Base-by-base conservation (phyloP, 1,139 yeast species). In the Geotrichum citri-aurantii region DNA sequence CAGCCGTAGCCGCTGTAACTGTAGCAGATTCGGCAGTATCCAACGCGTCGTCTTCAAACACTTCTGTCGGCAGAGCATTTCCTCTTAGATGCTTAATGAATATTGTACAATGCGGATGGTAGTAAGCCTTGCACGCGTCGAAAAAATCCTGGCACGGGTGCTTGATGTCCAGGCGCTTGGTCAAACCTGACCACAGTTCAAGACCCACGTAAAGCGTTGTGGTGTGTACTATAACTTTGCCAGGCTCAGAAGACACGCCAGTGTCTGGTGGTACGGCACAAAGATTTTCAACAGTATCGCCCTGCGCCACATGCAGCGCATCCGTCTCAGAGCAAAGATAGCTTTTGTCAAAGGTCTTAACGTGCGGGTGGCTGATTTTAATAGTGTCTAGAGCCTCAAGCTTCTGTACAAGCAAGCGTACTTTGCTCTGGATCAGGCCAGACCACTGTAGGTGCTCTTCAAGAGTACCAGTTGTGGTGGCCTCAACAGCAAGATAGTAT, bases 81-180 rank as follows among this genome's bases (percentile, higher is more conserved):
- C 74, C 74, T 67, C 88, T 88, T 19, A 91, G 92, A 66, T 89
- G 87, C 66, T 86, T 86, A 54, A 93, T 88, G 33, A 81, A 79
- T 64, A 77, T 78, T 54, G 77, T 76, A 68, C 85, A 79, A 17
- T 81, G 81, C 59, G 81, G 85, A 64, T 86, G 81, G 67, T 81
- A 93, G 44, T 78, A 89, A 48, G 83, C 79, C 65, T 89, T 85
- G 71, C 97, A 89, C 19, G 90, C 75, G 56, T 80, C 84, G 73
- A 80, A 89, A 70, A 92, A 93, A 62, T 93, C 99, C 23, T 90
- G 81, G 69, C 98, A 92, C 11, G 97, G 97, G 65, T 85, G 81
- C 67, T 90, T 96, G 57, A 93, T 86, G 69, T 93, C 97, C 63
- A 93, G 79, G 65, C 85, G 86, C 59, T 74, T 73, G 50, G 71